Evolutionary conservation across 768 basidiomycete genomes (phyloP).

Genomic region (Boletus rex-veris): DNA sequence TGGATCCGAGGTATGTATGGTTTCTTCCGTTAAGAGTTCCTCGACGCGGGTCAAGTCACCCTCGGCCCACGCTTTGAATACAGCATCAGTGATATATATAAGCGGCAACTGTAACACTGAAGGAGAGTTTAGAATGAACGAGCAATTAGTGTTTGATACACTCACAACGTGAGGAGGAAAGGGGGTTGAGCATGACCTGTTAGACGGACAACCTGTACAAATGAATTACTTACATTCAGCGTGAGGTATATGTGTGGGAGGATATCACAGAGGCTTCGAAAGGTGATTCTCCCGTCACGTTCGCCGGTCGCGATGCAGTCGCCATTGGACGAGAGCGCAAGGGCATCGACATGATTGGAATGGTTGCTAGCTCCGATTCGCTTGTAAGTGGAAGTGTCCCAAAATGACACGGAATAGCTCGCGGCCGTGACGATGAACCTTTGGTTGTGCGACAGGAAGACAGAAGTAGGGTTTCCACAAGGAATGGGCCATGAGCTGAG

Average conservation of each 20-base stretch:
- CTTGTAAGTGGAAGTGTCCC: neutral
- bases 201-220: too few species aligned
- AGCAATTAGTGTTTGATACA: fast-evolving
- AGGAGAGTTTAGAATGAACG: neutral
- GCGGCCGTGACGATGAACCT: neutral
- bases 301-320: neutral
- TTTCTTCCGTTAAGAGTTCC: neutral
- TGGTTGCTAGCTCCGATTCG: neutral
- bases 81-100: neutral
- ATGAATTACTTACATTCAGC: neutral
- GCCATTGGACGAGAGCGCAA: neutral
- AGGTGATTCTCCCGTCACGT: neutral
- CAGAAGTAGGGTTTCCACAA: neutral
- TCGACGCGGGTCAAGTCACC: neutral
- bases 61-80: neutral
- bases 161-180: neutral
- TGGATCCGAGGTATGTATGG: neutral
- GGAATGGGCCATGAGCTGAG: neutral
- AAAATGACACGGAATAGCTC: neutral
- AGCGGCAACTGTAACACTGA: neutral
- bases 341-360: neutral
- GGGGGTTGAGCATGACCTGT: too few species aligned
- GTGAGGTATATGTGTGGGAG: neutral
- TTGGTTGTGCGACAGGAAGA: neutral
- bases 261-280: neutral